Base-by-base conservation (phyloP, 371 early-diverging fungal genomes). In the Lichtheimia ramosa region DNA sequence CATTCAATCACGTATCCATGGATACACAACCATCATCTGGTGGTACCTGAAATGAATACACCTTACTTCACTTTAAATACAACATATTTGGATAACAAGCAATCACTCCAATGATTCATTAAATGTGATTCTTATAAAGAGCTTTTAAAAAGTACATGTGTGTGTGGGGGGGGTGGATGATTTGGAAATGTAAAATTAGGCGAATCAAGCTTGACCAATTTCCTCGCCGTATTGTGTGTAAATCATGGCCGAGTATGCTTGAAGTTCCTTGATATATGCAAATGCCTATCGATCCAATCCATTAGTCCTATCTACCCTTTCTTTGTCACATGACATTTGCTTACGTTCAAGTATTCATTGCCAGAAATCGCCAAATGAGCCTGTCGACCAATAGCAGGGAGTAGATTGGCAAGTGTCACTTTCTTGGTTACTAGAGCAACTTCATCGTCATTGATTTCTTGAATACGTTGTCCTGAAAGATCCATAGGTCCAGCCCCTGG, bases 361-460 rank as follows among this genome's bases (percentile, higher is more conserved):
- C 94, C 92, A 69, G 92, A 87, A 54, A 95, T 79, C 28, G 93
- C 84, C 59, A 83, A 63, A 64, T 94, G 91, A 12, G 87, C 89
- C 68, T 91, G 87, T 54, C 89, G 82, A 18, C 90, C 83, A 51
- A 95, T 82, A 51, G 81, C 60, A 18, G 96, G 94, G 61, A 96
- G 66, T 39, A 93, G 68, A 55, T 85, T 86, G 3, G 89, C 94
- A 15, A 96, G 65, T 1, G 90, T 84, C 8, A 92, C 68, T 40
- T 75, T 79, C 39, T 78, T 77, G n/a, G 65, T 74, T 54, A 49
- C 54, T 21, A 62, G 12, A 7, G 34, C 28, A 24, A 57, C 58
- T 40, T 65, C 62, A 20, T 62, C 62, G 27, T 58, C 46, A n/a
- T 66, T 56, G 14, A 74, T 43, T 59, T 79, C 77, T 28, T 62